phyloP scores from a whole-genome alignment of 352 stramenopile species.

The Pythium utonaiense region DNA sequence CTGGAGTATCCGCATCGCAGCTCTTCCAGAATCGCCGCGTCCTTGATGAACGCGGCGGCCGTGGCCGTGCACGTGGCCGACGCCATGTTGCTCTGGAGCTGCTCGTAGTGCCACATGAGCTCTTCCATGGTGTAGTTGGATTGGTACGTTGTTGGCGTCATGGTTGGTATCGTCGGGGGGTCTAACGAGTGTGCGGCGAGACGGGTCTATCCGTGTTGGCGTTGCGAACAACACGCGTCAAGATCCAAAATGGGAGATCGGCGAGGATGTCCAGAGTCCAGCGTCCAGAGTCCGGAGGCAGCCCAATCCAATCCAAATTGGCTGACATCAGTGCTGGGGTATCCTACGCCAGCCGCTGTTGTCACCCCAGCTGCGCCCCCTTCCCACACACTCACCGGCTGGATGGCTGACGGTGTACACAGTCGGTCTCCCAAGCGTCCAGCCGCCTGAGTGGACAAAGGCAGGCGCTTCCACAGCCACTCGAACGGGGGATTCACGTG shows the following conservation, averaged over 20 bases:
- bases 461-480: not conserved
- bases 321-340: not conserved
- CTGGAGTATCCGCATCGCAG: conserved; percentile 17
- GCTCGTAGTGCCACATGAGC: conserved; percentile 22
- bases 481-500: not conserved
- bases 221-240: conserved; percentile 1
- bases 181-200: not conserved
- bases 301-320: not conserved
- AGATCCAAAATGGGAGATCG: conserved; percentile 15
- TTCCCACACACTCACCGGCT: conserved; percentile 1
- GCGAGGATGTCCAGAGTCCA: not conserved
- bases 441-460: not conserved
- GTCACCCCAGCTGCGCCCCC: conserved; percentile 1
- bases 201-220: not conserved
- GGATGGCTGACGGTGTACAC: conserved; percentile 1
- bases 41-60: conserved; percentile 2
- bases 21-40: conserved; percentile 10
- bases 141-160: conserved; percentile 1
- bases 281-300: not conserved
- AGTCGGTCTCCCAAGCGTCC: not conserved
- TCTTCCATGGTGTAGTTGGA: conserved; percentile 17
- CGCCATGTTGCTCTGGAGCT: conserved; percentile 14
- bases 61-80: conserved; percentile 1
- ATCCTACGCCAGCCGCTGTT: not conserved
- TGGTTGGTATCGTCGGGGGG: not conserved